Evolutionary conservation across 2,329 filamentous ascomycete genomes (phyloP).

Genomic region (Fusarium cicatricum): DNA sequence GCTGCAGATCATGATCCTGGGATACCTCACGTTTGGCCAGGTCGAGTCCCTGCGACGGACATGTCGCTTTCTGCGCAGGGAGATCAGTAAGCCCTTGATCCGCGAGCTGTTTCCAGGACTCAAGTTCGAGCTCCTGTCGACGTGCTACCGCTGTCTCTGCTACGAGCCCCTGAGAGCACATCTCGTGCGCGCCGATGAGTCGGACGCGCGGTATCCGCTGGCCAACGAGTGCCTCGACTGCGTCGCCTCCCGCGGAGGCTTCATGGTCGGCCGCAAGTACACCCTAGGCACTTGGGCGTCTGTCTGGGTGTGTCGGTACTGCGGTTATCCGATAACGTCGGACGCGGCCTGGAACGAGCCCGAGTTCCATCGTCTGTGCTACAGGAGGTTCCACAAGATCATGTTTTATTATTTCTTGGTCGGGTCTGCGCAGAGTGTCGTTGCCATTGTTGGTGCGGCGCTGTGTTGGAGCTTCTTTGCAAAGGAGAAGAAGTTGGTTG

Average conservation of each 20-base stretch:
- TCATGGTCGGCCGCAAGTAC: conserved; percentile 50
- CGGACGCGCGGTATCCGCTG: conserved; percentile 48
- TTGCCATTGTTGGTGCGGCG: conserved; percentile 48
- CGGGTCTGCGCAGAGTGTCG: conserved; percentile 50
- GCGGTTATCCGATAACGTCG: conserved; percentile 50
- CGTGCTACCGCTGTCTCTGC: conserved; percentile 52
- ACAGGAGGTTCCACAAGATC: conserved; percentile 48
- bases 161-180: conserved; percentile 43
- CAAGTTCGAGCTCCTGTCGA: conserved; percentile 44
- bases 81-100: conserved; percentile 48
- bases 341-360: conserved; percentile 45
- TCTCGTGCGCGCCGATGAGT: conserved; percentile 46
- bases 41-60: conserved; percentile 54
- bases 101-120: conserved; percentile 49
- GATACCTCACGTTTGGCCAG: conserved; percentile 53
- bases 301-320: conserved; percentile 55
- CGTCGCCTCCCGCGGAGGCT: conserved; percentile 46
- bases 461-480: conserved; percentile 52
- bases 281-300: conserved; percentile 46
- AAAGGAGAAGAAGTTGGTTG: conserved; percentile 38
- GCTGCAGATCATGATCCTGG: conserved; percentile 53
- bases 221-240: conserved; percentile 53
- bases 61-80: conserved; percentile 48
- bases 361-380: conserved; percentile 54
- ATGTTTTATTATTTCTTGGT: conserved; percentile 50